Percentiles rank a stretch among this genome's conserved stretches.
Evolutionary conservation across 768 basidiomycete species (phyloP).

Genomic region (Peribolospora baueri): DNA sequence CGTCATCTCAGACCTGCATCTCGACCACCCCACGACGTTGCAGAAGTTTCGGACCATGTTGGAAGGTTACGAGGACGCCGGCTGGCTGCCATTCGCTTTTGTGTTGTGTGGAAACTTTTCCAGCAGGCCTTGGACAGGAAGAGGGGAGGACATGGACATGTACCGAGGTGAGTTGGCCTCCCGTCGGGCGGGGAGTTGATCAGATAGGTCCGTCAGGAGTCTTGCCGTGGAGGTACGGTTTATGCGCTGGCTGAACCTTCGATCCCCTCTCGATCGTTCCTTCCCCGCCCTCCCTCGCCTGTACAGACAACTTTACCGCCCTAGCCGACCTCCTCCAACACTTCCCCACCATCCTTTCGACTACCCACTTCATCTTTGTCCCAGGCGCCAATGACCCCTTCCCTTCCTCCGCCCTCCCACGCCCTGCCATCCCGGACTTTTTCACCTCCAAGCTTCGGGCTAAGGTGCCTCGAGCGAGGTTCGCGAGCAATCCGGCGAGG

Average conservation of each 20-base stretch:
- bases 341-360: slow-evolving; percentile 49
- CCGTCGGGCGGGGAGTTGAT: neutral
- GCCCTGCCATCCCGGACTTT: slow-evolving; percentile 49
- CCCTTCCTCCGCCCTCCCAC: slow-evolving; percentile 48
- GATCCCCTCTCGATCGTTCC: too few species aligned
- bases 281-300: neutral
- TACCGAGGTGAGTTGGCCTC: slow-evolving; percentile 44
- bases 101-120: slow-evolving; percentile 91
- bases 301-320: slow-evolving; percentile 56
- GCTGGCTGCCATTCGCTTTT: slow-evolving; percentile 66
- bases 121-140: slow-evolving; percentile 56
- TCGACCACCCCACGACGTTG: slow-evolving; percentile 68
- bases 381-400: slow-evolving; percentile 78
- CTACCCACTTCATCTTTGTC: slow-evolving; percentile 76
- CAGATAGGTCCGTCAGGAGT: neutral
- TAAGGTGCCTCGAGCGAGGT: slow-evolving; percentile 53
- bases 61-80: slow-evolving; percentile 49
- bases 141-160: slow-evolving; percentile 45
- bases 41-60: slow-evolving; percentile 59
- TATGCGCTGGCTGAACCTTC: too few species aligned
- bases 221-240: too few species aligned
- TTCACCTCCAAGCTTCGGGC: slow-evolving; percentile 44
- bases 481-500: slow-evolving; percentile 77
- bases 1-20: slow-evolving; percentile 84
- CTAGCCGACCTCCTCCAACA: slow-evolving; percentile 61